Evolutionary conservation across 768 basidiomycete species (phyloP).

Genomic region (Boletus rex-veris): DNA sequence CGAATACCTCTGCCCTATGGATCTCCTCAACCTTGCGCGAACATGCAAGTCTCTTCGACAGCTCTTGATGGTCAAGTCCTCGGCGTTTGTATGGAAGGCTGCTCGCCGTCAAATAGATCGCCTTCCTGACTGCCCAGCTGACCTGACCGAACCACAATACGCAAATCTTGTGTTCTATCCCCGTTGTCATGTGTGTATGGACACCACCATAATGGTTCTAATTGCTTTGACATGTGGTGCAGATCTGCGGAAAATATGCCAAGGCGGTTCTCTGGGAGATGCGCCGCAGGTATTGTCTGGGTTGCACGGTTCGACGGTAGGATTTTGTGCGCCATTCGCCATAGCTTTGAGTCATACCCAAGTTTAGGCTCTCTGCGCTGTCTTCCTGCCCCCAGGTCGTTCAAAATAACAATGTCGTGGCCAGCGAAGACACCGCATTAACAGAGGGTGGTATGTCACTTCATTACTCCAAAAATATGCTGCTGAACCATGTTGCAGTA

Average conservation of each 20-base stretch:
- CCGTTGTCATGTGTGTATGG: too few species aligned
- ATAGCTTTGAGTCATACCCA: not conserved
- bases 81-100: not conserved
- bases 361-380: not conserved
- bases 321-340: not conserved
- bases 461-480: too few species aligned
- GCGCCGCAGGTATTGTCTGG: not conserved
- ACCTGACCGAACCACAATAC: slow-evolving; percentile 1
- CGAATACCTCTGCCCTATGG: not conserved
- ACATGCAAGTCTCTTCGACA: not conserved
- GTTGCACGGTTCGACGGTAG: not conserved
- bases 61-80: not conserved
- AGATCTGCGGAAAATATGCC: not conserved
- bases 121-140: not conserved
- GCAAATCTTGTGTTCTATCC: not conserved
- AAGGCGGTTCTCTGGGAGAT: not conserved
- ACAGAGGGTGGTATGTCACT: not conserved
- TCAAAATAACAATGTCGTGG: not conserved
- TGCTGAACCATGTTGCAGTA: not conserved
- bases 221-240: not conserved
- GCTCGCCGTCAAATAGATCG: not conserved
- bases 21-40: not conserved
- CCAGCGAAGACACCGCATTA: not conserved
- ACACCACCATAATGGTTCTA: too few species aligned
- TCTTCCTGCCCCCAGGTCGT: not conserved